Conservation (phyloP, 805 yeast species). For the Tetrapisispora arboricola region DNA sequence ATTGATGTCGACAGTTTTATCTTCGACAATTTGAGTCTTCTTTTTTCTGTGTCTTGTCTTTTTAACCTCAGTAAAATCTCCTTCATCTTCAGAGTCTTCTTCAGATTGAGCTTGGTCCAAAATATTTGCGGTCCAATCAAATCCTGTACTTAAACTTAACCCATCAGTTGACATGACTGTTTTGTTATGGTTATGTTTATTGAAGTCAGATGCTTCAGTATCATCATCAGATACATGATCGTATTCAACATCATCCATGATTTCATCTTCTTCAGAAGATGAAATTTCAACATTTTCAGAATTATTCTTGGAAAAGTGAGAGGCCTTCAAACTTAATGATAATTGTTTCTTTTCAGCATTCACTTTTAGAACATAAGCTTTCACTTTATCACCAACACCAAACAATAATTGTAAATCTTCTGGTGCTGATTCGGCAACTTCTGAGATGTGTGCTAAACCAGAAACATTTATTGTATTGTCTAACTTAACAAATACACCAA, state of each 20-base stretch:
- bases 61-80: slow-evolving; percentile 36
- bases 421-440: slow-evolving; percentile 55
- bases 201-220: slow-evolving; percentile 25
- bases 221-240: slow-evolving; percentile 25
- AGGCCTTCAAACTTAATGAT: slow-evolving; percentile 90
- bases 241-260: slow-evolving; percentile 22
- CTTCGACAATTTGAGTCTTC: slow-evolving; percentile 43
- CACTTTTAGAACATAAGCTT: slow-evolving; percentile 63
- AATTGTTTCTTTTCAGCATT: slow-evolving; percentile 60
- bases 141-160: slow-evolving; percentile 65
- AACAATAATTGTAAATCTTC: slow-evolving; percentile 56
- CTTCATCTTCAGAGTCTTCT: slow-evolving; percentile 47
- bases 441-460: slow-evolving; percentile 81
- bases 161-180: slow-evolving; percentile 36
- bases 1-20: slow-evolving; percentile 74
- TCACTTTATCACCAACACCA: slow-evolving; percentile 83
- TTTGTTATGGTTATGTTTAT: slow-evolving; percentile 17
- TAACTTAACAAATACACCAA: slow-evolving; percentile 81
- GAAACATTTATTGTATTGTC: slow-evolving; percentile 64
- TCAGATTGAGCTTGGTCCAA: slow-evolving; percentile 66
- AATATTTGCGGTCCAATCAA: slow-evolving; percentile 92
- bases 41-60: slow-evolving; percentile 40
- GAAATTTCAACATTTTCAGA: slow-evolving; percentile 24
- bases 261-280: slow-evolving; percentile 16
- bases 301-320: slow-evolving; percentile 45